Percentiles rank a stretch among this genome's conserved stretches.
These are phyloP conservation scores for Penicillium canariense DNA, from an alignment of 495 filamentous ascomycete genomes.

Conservation along the genomic window DNA sequence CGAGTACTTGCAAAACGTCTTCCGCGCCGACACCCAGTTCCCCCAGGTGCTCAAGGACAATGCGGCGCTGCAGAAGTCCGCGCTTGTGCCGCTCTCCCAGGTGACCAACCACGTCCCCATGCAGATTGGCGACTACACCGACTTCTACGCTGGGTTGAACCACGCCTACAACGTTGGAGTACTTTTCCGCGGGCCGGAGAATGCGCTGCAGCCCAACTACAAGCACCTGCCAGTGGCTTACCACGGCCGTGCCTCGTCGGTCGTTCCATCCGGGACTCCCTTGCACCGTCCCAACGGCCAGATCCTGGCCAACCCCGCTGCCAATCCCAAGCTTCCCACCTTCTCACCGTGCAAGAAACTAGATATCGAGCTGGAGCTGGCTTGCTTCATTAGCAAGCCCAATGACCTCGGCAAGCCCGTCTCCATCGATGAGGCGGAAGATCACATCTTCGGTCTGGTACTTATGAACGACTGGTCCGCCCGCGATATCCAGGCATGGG, in stretches of 20 bases:
- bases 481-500: slow-evolving; percentile 87
- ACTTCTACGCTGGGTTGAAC: slow-evolving; percentile 92
- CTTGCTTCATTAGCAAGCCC: slow-evolving; percentile 69
- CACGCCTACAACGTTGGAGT: slow-evolving; percentile 81
- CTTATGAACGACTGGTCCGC: slow-evolving; percentile 96
- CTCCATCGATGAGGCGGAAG: slow-evolving; percentile 63
- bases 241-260: slow-evolving; percentile 75
- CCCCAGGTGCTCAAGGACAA: slow-evolving; percentile 60
- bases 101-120: slow-evolving; percentile 79
- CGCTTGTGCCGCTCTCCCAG: slow-evolving; percentile 52
- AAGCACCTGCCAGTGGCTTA: slow-evolving; percentile 88
- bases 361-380: slow-evolving; percentile 88
- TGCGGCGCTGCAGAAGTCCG: slow-evolving; percentile 46
- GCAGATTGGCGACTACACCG: slow-evolving; percentile 91
- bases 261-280: slow-evolving; percentile 73
- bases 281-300: slow-evolving; percentile 81
- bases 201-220: slow-evolving; percentile 88
- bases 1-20: slow-evolving; percentile 68
- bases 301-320: slow-evolving; percentile 63
- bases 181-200: slow-evolving; percentile 77
- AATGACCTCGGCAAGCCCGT: slow-evolving; percentile 67
- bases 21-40: slow-evolving; percentile 59
- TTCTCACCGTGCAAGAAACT: slow-evolving; percentile 64
- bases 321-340: slow-evolving; percentile 58
- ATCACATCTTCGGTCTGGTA: slow-evolving; percentile 82